Base-by-base conservation (phyloP, 2,329 filamentous ascomycete genomes). In the Alternaria sp. region DNA sequence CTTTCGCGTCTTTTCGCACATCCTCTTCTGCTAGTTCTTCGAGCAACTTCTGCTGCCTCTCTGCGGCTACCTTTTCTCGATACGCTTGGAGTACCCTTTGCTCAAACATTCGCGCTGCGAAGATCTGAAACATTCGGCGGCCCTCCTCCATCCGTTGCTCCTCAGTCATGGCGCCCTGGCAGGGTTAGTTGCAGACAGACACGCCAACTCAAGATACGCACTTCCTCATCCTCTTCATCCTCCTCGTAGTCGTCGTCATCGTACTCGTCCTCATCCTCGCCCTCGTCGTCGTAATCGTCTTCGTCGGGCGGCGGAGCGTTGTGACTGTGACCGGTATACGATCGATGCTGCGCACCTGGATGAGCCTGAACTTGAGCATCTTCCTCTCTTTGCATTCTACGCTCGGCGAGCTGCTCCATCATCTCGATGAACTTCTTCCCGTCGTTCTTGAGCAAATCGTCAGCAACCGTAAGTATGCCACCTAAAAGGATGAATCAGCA, bases 371-470 rank as follows among this genome's bases (percentile, higher is more conserved):
- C 87, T 69, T 90, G 89, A 52, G 92, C 92, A 77, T 97, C 93
- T 81, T 95, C 94, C 83, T 98, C 94, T 70, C 95, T 90, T 76
- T 94, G 92, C 94, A 99, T 97, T 72, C 95, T 89, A 73, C 94
- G 92, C 82, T 99, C 95, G 38, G 95, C 95, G 72, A 99, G 87
- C 82, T 98, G 94, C 80, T 99, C 95, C 95, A 99, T 99, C 95
- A 99, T 99, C 79, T 99, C 95, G 81, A 99, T 99, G 83, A 99
- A 99, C 77, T 97, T 97, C 81, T 97, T 97, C 74, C 95, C 95
- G 80, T 99, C 95, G 81, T 99, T 99, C 81, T 98, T 98, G 66
- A 99, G 87, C 68, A 99, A 86, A 82, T 99, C 95, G 84, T 99
- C 95, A 79, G 95, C 95, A 76, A 99, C 95, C 69, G 95, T 99